Evolutionary conservation across 768 basidiomycete species (phyloP), one percentile per base, ranked within the genome.

Genomic region (Galerina sulciceps): DNA sequence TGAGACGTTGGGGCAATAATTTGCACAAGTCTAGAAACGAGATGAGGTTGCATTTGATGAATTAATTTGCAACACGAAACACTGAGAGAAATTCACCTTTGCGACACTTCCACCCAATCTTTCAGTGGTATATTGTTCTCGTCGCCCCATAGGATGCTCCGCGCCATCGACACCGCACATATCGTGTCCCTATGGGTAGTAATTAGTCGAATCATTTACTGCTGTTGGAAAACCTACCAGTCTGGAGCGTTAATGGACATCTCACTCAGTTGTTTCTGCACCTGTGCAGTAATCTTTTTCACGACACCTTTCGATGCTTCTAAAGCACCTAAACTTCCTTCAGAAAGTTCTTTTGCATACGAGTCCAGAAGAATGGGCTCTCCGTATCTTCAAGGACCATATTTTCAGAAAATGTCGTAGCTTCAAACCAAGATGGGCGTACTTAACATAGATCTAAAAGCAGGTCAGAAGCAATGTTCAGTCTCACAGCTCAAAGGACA

Each of bases 221-320:
- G 18, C 17, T 17, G 46, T 20, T 17, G 41, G 48, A 41, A 3
- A 18, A 51, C 79, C 47, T 76, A 87, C 88, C 89, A 89, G 65
- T 90, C 86, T 4, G 79, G 80, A 0, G 87, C 85, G 64, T 90
- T 89, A 40, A 89, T 79, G 0, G 86, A 87, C 70, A 86, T 72
- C 45, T 75, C 75, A 41, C 75, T 63, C 58, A 91, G 60, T 62
- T 77, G 76, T 8, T 72, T 63, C 65, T 85, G 79, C 9, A 89
- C 77, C 36, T 73, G 73, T 6, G 71, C 72, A 47, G 83, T 89
- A 35, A 91, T 73, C 49, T 76, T 72, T 70, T 86, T 88, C 18
- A 87, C 87, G 3, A 82, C 85, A 2, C 64, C 56, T 58, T 80
- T 82, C 13, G 77, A 76, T 11, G 65, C 64, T 10, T 66, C 71